Evolutionary conservation across 192 early-diverging fungal genomes (phyloP), one percentile per base, ranked within the genome.

Genomic region (Rhizophagus prolifer): DNA sequence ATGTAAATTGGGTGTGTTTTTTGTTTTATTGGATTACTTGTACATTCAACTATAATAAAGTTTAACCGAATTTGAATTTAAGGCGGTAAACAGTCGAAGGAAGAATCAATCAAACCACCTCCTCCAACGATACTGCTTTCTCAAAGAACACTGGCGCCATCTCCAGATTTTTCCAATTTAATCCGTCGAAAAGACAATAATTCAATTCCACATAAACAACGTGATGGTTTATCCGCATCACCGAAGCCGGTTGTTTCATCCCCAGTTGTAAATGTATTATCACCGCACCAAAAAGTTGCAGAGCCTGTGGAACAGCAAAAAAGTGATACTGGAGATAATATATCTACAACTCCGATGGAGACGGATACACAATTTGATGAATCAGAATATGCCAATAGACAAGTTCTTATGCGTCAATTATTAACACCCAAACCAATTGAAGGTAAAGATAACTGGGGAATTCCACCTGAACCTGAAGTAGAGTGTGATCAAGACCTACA

Each of bases 401-500:
- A 65, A 47, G 12, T 34, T 13, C 58, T 26, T 44, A 80, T 84
- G 83, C 77, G 75, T 64, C 14, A 72, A 28, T 74, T 85, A 13
- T 78, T 87, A 60, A 72, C 75, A 38, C 83, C 88, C 3, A 82
- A 83, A 69, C 86, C 86, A 44, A 86, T 89, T 21, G 80, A 78
- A 26, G 82, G 82, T 30, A 77, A 83, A 19, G 85, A 86, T 13
- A 86, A 90, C 64, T 89, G 84, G 84, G 88, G 86, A 34, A 88
- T 92, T 46, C 86, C 84, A 25, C 80, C 89, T 9, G 85, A 83
- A 58, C 89, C 91, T 25, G 77, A 80, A 41, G 80, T 79, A 4
- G 87, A 87, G 50, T 85, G 89, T 31, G 85, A 94, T 78, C 82
- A 85, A 16, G 87, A 87, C 12, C 82, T 93, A 3, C 88, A 92